Evolutionary conservation across 495 filamentous ascomycete genomes (phyloP).

Genomic region (Penicillium malachiteum): DNA sequence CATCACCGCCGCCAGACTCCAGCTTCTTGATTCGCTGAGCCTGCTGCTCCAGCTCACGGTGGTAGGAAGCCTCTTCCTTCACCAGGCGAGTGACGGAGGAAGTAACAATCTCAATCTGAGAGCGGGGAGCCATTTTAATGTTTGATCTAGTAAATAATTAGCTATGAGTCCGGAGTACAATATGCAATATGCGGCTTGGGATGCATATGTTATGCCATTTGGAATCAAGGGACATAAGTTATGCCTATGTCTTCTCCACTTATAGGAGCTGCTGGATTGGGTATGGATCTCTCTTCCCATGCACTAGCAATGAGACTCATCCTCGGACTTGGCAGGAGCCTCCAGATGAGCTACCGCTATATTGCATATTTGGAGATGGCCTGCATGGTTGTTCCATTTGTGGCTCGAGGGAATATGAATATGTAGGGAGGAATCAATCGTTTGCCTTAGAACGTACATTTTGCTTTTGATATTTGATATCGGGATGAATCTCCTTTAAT

Average conservation of each 20-base stretch:
- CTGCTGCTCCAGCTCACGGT: slow-evolving; percentile 74
- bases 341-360: not conserved
- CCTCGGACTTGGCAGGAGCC: too few species aligned
- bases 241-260: too few species aligned
- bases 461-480: not conserved
- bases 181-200: not conserved
- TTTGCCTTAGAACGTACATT: not conserved
- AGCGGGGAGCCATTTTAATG: slow-evolving; percentile 66
- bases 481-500: not conserved
- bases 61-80: slow-evolving; percentile 89
- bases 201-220: not conserved
- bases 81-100: slow-evolving; percentile 75
- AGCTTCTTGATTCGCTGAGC: slow-evolving; percentile 69
- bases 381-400: not conserved
- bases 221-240: not conserved
- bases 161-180: not conserved
- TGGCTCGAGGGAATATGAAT: not conserved
- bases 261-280: too few species aligned
- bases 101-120: slow-evolving; percentile 69
- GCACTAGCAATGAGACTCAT: not conserved
- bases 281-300: too few species aligned
- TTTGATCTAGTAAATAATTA: slow-evolving; percentile 3
- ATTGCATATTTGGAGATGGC: not conserved
- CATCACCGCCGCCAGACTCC: slow-evolving; percentile 40
- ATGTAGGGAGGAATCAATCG: too few species aligned